phyloP scores from a whole-genome alignment of 345 rosid species.

The Erodium maritimum region DNA sequence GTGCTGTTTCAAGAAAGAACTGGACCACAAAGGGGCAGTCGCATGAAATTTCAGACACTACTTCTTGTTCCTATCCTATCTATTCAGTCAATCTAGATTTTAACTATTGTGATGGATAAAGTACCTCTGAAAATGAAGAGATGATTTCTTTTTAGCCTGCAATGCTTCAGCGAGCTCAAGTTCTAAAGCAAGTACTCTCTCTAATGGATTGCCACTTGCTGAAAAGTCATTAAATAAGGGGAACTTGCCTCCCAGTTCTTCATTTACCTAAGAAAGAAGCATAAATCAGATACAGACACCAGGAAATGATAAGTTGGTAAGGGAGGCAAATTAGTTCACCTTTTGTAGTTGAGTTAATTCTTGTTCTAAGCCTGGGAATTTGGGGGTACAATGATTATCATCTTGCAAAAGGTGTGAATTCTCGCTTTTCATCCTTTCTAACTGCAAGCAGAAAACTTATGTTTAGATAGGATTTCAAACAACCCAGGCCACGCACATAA shows the following conservation, averaged over 20 bases:
- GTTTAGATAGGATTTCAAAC: not conserved
- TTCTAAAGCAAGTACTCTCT: slow-evolving; percentile 90
- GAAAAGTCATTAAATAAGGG: slow-evolving; percentile 49
- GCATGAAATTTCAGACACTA: not conserved
- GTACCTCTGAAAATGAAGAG: slow-evolving; percentile 71
- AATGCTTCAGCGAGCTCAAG: slow-evolving; percentile 83
- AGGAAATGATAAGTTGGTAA: slow-evolving; percentile 1
- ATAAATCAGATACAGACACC: slow-evolving; percentile 4
- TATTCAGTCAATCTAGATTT: not conserved
- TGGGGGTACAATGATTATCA: slow-evolving; percentile 31
- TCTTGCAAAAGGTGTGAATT: slow-evolving; percentile 46
- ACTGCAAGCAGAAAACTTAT: slow-evolving; percentile 27
- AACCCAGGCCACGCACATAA: not conserved
- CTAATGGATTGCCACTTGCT: slow-evolving; percentile 54
- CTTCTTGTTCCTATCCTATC: not conserved
- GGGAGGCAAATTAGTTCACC: slow-evolving; percentile 28
- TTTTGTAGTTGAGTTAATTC: slow-evolving; percentile 57
- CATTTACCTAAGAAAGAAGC: slow-evolving; percentile 51
- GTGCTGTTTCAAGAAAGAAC: slow-evolving; percentile 82
- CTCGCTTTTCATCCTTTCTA: slow-evolving; percentile 94
- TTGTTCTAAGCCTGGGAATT: slow-evolving; percentile 54
- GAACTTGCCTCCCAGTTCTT: slow-evolving; percentile 64
- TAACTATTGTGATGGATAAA: not conserved
- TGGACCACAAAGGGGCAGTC: slow-evolving; percentile 21
- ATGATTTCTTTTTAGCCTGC: slow-evolving; percentile 58